Evolutionary conservation across 805 yeast genomes (phyloP), one percentile per base, ranked within the genome.

Genomic region (Barnettozyma salicaria): DNA sequence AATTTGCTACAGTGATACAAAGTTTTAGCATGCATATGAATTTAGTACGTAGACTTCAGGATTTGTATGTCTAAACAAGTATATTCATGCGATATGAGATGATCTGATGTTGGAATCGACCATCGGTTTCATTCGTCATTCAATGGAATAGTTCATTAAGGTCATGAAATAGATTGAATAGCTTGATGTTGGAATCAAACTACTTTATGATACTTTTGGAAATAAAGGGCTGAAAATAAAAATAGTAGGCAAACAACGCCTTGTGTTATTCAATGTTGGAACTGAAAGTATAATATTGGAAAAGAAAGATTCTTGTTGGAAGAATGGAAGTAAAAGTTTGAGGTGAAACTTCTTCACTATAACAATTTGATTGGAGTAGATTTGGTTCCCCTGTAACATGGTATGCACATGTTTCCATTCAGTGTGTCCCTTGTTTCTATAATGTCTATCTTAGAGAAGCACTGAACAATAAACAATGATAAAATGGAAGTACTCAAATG

Each of bases 231-330:
- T 9, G 7, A 11, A 19, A 19, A 21, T 16, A n/a, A 23, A n/a
- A 24, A 28, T 10, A 18, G 7, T 12, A n/a, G 22, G n/a, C n/a
- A n/a, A n/a, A n/a, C n/a, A 31, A 24, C n/a, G 20, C 17, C 12
- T 14, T 19, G 5, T 17, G 18, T 40, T 21, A 21, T 34, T 39
- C 43, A 40, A 48, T 45, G 52, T 45, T 48, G 52, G 52, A 46
- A 48, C 41, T 34, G 42, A 37, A 37, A 24, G 19, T 28, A n/a
- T n/a, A 20, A 18, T 30, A 27, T 13, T 22, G 13, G 24, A 16
- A 12, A 28, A 32, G 20, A 24, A 13, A 21, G 18, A 24, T 30
- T 39, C 36, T 34, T 39, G 39, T 35, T 39, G 42, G 42, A 39
- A 39, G 39, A 31, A 34, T 2, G 29, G 16, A 24, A 30, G 19